A percentile compares a stretch with the other conserved stretches of the same genome.
phyloP scores from a whole-genome alignment of 2,329 filamentous ascomycete species.

The Neurospora sp. region DNA sequence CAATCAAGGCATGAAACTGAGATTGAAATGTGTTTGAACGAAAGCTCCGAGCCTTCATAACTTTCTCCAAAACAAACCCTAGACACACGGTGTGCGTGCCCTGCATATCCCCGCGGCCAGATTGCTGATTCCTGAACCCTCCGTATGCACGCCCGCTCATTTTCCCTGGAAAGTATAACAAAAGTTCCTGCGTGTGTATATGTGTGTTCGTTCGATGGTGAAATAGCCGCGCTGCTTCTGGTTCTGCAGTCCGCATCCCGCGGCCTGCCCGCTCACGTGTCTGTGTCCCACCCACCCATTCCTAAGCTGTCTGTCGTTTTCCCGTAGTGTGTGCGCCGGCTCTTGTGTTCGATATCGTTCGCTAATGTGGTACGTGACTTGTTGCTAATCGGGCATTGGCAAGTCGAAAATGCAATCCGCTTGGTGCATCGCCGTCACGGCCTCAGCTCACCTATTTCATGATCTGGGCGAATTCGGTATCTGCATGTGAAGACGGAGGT shows the following conservation, averaged over 20 bases:
- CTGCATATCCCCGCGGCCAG: not conserved
- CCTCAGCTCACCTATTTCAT: conserved; percentile 13
- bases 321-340: not conserved
- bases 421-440: not conserved
- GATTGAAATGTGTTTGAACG: not conserved
- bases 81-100: not conserved
- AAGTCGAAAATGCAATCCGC: no score
- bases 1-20: not conserved
- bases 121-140: not conserved
- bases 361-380: not conserved
- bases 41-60: not conserved
- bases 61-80: not conserved
- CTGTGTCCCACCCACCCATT: not conserved
- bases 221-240: not conserved
- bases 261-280: not conserved
- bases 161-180: not conserved
- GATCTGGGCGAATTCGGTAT: conserved; percentile 18
- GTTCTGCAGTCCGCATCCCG: not conserved
- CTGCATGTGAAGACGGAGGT: conserved; percentile 5
- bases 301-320: not conserved
- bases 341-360: not conserved
- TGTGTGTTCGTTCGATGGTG: not conserved
- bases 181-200: not conserved
- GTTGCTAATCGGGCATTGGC: no score
- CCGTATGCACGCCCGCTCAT: not conserved